Base-by-base conservation (phyloP, 345 rosid genomes). In the Passiflora organensis region DNA sequence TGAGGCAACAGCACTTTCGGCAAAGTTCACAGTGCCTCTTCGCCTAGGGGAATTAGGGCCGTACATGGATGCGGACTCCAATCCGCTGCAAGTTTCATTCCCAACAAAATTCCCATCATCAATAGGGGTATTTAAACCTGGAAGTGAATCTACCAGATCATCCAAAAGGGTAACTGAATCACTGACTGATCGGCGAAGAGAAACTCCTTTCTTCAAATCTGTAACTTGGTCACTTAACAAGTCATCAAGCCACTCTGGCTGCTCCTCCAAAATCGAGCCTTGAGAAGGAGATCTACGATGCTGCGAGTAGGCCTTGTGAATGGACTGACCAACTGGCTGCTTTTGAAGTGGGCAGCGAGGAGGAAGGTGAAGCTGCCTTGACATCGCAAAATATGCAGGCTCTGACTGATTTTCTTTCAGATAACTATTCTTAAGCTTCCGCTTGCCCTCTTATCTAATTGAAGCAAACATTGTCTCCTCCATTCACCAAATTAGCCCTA, bases 21-120 rank as follows among this genome's bases (percentile, higher is more conserved):
- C 67, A 65, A 80, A 65, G 60, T 70, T 67, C 6, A 73, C 51
- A 53, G 55, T 75, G 50, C 66, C 71, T 63, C 48, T 87, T 49
- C 62, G 73, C 62, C 95, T 72, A 20, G 95, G 95, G 13, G 95
- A 87, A 68, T 79, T 84, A 19, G 95, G 95, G 68, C 95, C 91
- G 49, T 87, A 87, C 0, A 77, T 52, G 62, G 78, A 84, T 58
- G 79, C 75, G 21, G 85, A 75, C 60, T 84, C 82, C 77, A 84
- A 60, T 52, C 64, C 74, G 5, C 73, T 65, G 58, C 71, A 59
- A 61, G 69, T 42, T 53, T 80, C 80, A 50, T 16, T 21, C 15
- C 36, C 62, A 36, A 53, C 69, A 24, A 43, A 54, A 65, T 74
- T 59, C 4, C 71, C 76, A 23, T 51, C 80, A 61, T 65, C 73